phyloP scores from a whole-genome alignment of 2,329 filamentous ascomycete species.

The Stenocarpella maydis region DNA sequence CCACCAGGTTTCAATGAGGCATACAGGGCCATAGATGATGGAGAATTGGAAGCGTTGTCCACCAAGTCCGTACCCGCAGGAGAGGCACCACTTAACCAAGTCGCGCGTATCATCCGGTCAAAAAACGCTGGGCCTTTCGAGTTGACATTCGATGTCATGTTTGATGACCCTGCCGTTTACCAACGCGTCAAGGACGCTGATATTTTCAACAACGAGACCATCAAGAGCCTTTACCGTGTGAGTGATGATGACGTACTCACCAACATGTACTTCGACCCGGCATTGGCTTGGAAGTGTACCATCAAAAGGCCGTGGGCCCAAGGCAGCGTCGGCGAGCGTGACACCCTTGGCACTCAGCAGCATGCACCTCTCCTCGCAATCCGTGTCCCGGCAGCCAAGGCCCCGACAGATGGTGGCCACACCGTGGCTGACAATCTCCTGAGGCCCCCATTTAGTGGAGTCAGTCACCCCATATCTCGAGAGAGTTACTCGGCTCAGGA shows the following conservation, averaged over 20 bases:
- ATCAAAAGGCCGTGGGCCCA: conserved; percentile 2
- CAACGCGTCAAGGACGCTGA: conserved; percentile 42
- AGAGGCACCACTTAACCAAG: conserved; percentile 39
- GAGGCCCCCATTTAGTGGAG: no score
- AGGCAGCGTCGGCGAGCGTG: conserved; percentile 8
- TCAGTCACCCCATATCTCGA: neutral
- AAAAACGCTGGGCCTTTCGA: conserved; percentile 63
- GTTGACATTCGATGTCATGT: conserved; percentile 61
- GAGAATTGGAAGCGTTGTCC: neutral
- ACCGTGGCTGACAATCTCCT: no score
- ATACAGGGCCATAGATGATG: neutral
- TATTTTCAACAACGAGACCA: neutral
- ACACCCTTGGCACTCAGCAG: neutral
- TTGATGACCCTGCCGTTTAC: conserved; percentile 47
- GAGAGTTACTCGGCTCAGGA: neutral
- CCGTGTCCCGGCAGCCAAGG: neutral
- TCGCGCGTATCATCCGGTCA: conserved; percentile 54
- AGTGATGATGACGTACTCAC: neutral
- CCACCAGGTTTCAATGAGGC: neutral
- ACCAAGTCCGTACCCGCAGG: neutral
- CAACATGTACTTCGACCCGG: neutral
- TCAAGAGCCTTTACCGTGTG: neutral
- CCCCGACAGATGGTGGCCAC: neutral
- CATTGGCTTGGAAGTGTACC: neutral
- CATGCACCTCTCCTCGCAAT: neutral